Evolutionary conservation across 495 filamentous ascomycete genomes (phyloP).

Genomic region (Aspergillus mulundensis): DNA sequence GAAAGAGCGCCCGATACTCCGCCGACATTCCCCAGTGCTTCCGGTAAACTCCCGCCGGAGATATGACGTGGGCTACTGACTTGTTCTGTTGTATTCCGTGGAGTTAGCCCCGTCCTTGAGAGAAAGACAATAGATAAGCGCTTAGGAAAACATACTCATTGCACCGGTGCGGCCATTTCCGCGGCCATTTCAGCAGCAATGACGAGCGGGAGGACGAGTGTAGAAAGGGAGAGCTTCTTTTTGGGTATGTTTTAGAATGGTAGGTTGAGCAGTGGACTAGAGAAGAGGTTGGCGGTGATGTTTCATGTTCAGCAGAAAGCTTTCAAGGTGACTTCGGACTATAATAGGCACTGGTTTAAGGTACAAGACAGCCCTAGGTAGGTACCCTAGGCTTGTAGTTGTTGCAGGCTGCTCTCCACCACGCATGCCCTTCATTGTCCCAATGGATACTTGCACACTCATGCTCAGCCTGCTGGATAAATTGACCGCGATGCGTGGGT

Average conservation of each 20-base stretch:
- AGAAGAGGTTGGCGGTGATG: neutral
- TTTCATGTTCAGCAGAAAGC: too few species aligned
- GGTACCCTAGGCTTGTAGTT: too few species aligned
- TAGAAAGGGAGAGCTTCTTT: conserved; percentile 16
- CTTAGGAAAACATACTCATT: conserved; percentile 2
- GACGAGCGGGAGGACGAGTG: conserved; percentile 6
- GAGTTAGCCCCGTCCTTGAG: neutral
- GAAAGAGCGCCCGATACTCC: neutral
- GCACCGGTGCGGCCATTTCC: conserved; percentile 11
- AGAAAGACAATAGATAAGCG: neutral
- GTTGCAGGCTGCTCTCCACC: too few species aligned
- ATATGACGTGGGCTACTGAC: neutral
- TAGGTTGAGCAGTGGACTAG: too few species aligned
- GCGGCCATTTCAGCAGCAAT: conserved; percentile 4
- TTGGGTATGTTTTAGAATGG: neutral
- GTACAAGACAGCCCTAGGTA: too few species aligned
- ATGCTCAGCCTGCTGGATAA: too few species aligned
- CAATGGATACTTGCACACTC: too few species aligned
- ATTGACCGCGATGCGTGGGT: too few species aligned
- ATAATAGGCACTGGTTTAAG: too few species aligned
- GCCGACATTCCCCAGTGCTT: conserved; percentile 5
- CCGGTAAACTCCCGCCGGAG: neutral
- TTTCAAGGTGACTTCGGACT: too few species aligned
- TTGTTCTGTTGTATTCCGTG: neutral
- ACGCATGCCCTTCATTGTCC: too few species aligned